A percentile compares a stretch with the other conserved stretches of the same genome.
Conservation (phyloP, 139 green algal species). For the Limnomonas spitsbergensis region DNA sequence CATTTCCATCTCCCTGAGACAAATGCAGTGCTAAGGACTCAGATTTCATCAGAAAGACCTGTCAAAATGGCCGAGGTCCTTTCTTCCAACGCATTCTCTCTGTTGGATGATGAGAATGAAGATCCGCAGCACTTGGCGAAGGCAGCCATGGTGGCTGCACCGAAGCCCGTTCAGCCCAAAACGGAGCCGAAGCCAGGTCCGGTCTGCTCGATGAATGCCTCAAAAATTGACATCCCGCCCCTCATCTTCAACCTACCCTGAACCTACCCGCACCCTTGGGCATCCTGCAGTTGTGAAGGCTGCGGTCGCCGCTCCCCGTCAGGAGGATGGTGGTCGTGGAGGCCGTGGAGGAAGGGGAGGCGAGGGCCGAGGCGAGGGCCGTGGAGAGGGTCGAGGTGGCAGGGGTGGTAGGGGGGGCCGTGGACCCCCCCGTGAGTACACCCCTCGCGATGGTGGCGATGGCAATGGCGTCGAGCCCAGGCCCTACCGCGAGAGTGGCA, state of each 20-base stretch:
- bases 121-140: constrained; percentile 2
- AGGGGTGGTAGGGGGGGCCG: constrained; percentile 30
- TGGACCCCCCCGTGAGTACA: constrained; percentile 46
- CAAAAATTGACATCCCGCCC: background rate
- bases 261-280: background rate
- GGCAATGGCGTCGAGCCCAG: background rate
- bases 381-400: constrained; percentile 37
- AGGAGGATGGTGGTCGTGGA: background rate
- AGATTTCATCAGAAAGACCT: too few species aligned
- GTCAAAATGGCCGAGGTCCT: constrained; percentile 14
- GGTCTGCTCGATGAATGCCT: background rate
- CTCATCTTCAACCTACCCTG: background rate
- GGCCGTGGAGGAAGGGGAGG: constrained; percentile 22
- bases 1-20: too few species aligned
- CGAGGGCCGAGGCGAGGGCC: constrained; percentile 25
- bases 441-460: background rate
- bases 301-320: background rate
- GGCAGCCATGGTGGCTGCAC: background rate
- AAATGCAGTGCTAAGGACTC: too few species aligned
- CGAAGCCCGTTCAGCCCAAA: background rate
- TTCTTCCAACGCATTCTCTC: constrained; percentile 1
- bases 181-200: constrained; percentile 4
- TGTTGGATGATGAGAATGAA: constrained; percentile 13
- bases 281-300: constrained; percentile 7
- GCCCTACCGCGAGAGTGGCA: constrained; percentile 11